Conservation (phyloP, 2,329 filamentous ascomycete species). For the Lasiodiplodia hormozganensis region DNA sequence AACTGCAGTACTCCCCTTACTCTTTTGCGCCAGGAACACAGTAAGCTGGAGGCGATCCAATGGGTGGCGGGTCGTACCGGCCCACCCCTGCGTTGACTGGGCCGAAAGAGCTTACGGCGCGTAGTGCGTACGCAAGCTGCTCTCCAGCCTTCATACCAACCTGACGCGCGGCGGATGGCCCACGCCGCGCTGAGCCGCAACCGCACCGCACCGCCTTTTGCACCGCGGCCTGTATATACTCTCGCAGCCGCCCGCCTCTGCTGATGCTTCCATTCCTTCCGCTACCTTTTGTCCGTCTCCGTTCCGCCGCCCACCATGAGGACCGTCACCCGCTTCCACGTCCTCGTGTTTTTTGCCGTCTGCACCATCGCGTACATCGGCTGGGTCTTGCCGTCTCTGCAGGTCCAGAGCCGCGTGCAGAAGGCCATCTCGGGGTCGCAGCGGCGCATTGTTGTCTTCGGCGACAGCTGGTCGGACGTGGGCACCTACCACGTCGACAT, state of each 20-base stretch:
- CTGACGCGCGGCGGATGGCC: constrained; percentile 19
- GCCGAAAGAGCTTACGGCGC: constrained; percentile 15
- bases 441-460: constrained; percentile 47
- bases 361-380: constrained; percentile 41
- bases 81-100: constrained; percentile 14
- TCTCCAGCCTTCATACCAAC: constrained; percentile 12
- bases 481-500: constrained; percentile 44
- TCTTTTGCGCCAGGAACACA: not conserved
- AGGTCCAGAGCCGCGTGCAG: constrained; percentile 38
- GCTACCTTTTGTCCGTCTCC: not conserved
- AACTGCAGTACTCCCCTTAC: not conserved
- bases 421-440: constrained; percentile 40
- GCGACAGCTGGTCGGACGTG: constrained; percentile 49
- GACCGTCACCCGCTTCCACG: constrained; percentile 41
- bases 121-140: constrained; percentile 23
- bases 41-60: not conserved
- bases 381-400: constrained; percentile 40
- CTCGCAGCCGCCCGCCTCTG: not conserved
- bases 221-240: constrained; percentile 18
- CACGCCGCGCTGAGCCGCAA: constrained; percentile 25
- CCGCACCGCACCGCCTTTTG: not conserved
- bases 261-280: not conserved
- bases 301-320: constrained; percentile 36
- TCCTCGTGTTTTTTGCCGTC: constrained; percentile 37
- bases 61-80: not conserved